Evolutionary conservation across 169 alveolate species (phyloP).

Genomic region (Eimeria sp.): DNA sequence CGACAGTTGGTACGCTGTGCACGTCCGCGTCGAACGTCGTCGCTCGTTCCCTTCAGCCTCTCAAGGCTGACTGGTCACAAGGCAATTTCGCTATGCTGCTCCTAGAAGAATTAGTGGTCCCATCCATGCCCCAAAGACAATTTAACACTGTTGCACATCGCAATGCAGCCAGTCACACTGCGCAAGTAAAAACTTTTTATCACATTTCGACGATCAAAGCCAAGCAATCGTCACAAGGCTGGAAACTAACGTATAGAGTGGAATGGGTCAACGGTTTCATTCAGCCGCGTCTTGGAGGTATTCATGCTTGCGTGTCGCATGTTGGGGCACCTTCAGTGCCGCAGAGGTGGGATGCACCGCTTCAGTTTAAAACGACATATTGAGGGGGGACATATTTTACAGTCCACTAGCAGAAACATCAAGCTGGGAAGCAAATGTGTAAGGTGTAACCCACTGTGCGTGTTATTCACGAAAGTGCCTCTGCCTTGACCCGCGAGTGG

Average conservation of each 20-base stretch:
- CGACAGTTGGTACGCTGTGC: background rate
- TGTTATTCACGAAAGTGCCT: background rate
- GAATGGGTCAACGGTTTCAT: background rate
- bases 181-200: background rate
- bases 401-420: background rate
- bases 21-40: background rate
- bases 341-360: background rate
- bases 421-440: background rate
- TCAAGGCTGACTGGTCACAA: background rate
- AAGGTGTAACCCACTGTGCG: background rate
- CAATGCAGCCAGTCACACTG: background rate
- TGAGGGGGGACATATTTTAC: background rate
- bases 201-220: too few species aligned
- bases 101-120: background rate
- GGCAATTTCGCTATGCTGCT: background rate
- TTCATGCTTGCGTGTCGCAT: background rate
- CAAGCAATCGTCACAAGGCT: too few species aligned
- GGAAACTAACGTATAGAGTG: background rate
- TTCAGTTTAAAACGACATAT: background rate
- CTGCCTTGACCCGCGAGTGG: background rate
- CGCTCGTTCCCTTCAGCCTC: background rate
- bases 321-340: background rate
- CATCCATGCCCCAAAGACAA: background rate
- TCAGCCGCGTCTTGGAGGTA: background rate
- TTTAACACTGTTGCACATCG: background rate